These are phyloP conservation scores for Paramecium sexaurelia DNA, from an alignment of 73 alveolate species.

Conservation along the genomic window DNA sequence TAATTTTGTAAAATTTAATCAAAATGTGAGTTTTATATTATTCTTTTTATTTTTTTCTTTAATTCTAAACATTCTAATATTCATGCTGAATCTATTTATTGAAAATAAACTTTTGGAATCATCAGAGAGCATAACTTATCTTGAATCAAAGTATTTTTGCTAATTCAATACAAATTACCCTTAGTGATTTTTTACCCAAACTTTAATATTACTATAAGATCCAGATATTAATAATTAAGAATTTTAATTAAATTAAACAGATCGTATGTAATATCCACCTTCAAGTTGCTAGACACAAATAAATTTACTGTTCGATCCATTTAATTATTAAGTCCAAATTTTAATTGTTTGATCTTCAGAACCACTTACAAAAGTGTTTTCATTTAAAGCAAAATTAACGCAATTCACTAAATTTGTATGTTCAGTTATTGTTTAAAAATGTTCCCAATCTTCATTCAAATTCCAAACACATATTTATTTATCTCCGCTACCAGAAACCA, in stretches of 20 bases:
- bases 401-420: not conserved
- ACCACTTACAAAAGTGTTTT: not conserved
- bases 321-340: not conserved
- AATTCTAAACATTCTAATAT: not conserved
- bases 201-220: not conserved
- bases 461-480: not conserved
- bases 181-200: not conserved
- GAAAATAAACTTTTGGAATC: not conserved
- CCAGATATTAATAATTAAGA: not conserved
- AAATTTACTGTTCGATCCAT: not conserved
- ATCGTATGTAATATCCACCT: not conserved
- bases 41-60: not conserved
- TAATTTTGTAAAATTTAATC: no score
- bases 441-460: slow-evolving; percentile 32
- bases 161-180: not conserved
- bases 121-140: not conserved
- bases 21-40: not conserved
- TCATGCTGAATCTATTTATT: not conserved
- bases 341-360: not conserved
- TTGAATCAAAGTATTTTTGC: not conserved
- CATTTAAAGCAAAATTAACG: not conserved
- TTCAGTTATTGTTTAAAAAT: not conserved
- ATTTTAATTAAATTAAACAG: not conserved
- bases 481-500: slow-evolving; percentile 28
- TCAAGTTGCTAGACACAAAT: not conserved